Conservation (phyloP, 129 eudicot genomes). For the Chrysanthemum makinoi region DNA sequence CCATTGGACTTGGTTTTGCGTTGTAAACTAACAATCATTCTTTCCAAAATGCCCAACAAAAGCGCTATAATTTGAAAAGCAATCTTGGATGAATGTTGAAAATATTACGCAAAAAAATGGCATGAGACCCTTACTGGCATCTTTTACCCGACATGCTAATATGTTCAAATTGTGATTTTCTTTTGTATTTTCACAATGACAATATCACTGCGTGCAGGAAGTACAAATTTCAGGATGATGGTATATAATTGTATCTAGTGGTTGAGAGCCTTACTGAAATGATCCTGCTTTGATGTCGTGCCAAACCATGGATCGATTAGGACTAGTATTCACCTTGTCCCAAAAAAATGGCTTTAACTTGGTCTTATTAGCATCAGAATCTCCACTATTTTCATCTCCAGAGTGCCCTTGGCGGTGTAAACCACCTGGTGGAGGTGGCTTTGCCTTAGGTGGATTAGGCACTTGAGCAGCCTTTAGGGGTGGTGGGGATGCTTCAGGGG, state of each 20-base stretch:
- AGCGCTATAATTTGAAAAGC: no score
- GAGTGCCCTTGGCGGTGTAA: slow-evolving; percentile 32
- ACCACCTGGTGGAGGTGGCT: slow-evolving; percentile 51
- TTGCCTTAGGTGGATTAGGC: slow-evolving; percentile 60
- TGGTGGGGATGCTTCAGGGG: slow-evolving; percentile 45
- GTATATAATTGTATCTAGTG: background rate
- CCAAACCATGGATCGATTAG: slow-evolving; percentile 92
- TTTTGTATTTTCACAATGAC: no score
- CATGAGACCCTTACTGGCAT: no score
- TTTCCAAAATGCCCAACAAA: no score
- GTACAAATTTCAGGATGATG: no score
- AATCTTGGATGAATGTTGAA: no score
- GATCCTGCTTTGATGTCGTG: slow-evolving; percentile 79
- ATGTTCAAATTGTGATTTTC: no score
- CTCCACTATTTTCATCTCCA: slow-evolving; percentile 30
- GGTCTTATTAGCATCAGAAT: slow-evolving; percentile 50
- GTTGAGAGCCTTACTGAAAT: slow-evolving; percentile 66
- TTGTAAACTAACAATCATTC: no score
- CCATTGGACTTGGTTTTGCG: no score
- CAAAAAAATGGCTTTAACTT: slow-evolving; percentile 85
- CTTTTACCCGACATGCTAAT: no score
- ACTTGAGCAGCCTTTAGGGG: slow-evolving; percentile 49
- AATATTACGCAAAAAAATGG: no score
- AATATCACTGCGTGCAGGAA: no score
- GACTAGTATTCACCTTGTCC: slow-evolving; percentile 88